Evolutionary conservation across 495 filamentous ascomycete genomes (phyloP).

Genomic region (Penicillium daleae): DNA sequence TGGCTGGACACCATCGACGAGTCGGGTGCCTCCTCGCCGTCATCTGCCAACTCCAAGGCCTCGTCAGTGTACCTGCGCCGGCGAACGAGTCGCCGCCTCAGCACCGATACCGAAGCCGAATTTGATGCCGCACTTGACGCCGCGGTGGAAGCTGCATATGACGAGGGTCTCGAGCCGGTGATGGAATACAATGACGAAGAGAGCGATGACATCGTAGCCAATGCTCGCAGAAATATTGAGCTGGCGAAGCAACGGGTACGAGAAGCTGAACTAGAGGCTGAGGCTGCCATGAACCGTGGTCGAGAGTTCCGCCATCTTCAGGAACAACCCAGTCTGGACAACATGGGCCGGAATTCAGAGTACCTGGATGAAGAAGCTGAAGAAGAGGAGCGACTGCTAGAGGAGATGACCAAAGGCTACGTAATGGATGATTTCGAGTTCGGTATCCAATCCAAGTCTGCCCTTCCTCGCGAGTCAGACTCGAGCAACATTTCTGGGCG

Average conservation of each 20-base stretch:
- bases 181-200: conserved; percentile 43
- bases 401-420: conserved; percentile 90
- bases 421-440: conserved; percentile 88
- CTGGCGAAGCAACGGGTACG: conserved; percentile 77
- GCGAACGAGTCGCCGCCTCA: conserved; percentile 67
- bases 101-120: conserved; percentile 82
- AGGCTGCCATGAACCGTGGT: conserved; percentile 58
- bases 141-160: conserved; percentile 94
- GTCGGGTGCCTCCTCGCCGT: conserved; percentile 77
- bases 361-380: conserved; percentile 78
- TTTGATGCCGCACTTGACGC: conserved; percentile 96
- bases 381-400: conserved; percentile 87
- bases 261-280: conserved; percentile 76
- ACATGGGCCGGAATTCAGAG: conserved; percentile 43
- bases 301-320: conserved; percentile 45
- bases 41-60: conserved; percentile 79
- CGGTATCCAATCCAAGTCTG: conserved; percentile 70
- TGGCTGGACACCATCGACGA: conserved; percentile 99
- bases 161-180: conserved; percentile 85
- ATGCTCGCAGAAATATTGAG: conserved; percentile 71
- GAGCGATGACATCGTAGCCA: conserved; percentile 52
- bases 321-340: conserved; percentile 35
- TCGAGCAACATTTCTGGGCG: conserved; percentile 83
- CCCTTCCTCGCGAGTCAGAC: conserved; percentile 83
- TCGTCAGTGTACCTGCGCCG: conserved; percentile 70